A percentile compares a stretch with the other conserved stretches of the same genome.
phyloP scores from a whole-genome alignment of 1,284 basidiomycete genomes.

The Exobasidium rhododendri region DNA sequence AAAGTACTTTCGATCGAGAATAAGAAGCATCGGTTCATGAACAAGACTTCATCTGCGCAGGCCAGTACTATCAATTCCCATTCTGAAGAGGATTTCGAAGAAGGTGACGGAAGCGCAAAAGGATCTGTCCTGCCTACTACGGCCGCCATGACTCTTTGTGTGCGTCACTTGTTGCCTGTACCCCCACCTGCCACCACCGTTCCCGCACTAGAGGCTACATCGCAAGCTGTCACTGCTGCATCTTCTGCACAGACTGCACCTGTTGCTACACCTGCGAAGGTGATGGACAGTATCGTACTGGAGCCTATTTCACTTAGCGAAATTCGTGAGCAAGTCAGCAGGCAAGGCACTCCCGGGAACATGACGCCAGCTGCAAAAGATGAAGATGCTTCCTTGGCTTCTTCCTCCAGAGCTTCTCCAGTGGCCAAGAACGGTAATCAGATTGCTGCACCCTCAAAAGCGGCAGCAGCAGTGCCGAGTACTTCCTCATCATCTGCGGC shows the following conservation, averaged over 20 bases:
- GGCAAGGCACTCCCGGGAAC: not conserved
- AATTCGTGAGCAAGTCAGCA: not conserved
- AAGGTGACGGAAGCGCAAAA: constrained; percentile 3
- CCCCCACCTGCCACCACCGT: constrained; percentile 16
- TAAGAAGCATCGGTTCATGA: not conserved
- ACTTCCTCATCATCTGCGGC: not conserved
- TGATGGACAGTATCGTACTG: not conserved
- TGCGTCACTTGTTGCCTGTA: constrained; percentile 33
- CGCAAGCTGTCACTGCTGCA: not conserved
- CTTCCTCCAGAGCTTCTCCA: not conserved
- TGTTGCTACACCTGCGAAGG: not conserved
- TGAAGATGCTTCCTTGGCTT: not conserved
- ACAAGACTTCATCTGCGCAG: not conserved
- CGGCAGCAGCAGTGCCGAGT: not conserved
- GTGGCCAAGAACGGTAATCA: not conserved
- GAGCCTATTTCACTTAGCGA: not conserved
- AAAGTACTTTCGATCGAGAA: constrained; percentile 76
- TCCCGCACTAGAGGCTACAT: not conserved
- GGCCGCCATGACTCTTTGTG: constrained; percentile 38
- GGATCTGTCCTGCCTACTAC: constrained; percentile 32
- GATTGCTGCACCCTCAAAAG: not conserved
- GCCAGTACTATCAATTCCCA: not conserved
- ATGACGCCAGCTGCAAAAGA: not conserved
- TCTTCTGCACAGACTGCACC: not conserved
- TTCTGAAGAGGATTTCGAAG: constrained; percentile 13